phyloP scores from a whole-genome alignment of 768 basidiomycete species.

The Collybiopsis confluens region DNA sequence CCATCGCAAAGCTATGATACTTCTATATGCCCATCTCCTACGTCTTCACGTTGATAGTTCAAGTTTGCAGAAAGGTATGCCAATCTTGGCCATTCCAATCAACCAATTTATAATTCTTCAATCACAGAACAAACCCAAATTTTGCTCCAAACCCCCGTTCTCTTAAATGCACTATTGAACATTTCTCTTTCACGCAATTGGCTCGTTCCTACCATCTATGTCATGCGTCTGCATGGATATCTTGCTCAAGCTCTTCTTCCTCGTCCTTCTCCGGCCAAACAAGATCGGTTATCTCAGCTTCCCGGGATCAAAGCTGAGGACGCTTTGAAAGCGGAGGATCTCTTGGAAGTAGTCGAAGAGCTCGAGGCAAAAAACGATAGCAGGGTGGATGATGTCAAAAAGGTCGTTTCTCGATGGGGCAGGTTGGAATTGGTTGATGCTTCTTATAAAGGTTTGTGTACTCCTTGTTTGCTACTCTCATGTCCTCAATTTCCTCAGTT shows the following conservation, averaged over 20 bases:
- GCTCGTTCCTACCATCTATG: conserved; percentile 72
- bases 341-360: conserved; percentile 40
- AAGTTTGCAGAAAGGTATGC: conserved; percentile 57
- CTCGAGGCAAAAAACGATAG: conserved; percentile 52
- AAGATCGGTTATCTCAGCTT: conserved; percentile 61
- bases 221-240: conserved; percentile 81
- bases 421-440: conserved; percentile 76
- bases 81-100: neutral
- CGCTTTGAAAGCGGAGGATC: conserved; percentile 34
- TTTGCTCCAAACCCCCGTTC: conserved; percentile 64
- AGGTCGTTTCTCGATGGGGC: conserved; percentile 68
- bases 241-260: conserved; percentile 81
- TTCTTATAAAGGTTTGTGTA: conserved; percentile 71
- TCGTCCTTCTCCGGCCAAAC: conserved; percentile 30
- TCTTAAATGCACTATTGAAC: conserved; percentile 78
- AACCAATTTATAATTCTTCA: neutral
- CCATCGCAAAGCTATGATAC: conserved; percentile 55
- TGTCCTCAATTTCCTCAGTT: conserved; percentile 41
- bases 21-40: conserved; percentile 84
- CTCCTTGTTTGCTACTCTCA: neutral
- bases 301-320: conserved; percentile 65
- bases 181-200: conserved; percentile 86
- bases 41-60: conserved; percentile 53
- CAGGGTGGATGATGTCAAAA: conserved; percentile 50
- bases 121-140: conserved; percentile 65